These are phyloP conservation scores for Volvox africanus DNA, from an alignment of 139 green algal genomes.

Conservation along the genomic window DNA sequence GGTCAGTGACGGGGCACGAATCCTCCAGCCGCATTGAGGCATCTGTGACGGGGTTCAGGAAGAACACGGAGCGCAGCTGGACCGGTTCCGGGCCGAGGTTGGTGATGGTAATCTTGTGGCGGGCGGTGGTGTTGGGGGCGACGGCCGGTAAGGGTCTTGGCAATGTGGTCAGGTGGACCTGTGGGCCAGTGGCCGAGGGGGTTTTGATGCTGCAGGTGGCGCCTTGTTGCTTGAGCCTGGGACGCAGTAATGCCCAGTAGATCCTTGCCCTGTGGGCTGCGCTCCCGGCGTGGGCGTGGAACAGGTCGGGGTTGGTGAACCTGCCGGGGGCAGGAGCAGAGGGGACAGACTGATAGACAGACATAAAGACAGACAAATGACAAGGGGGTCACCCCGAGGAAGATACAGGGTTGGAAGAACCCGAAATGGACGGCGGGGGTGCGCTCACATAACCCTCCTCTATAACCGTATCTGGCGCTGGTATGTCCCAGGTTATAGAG, in stretches of 20 bases:
- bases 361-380: no score
- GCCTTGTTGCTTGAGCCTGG: background rate
- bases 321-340: background rate
- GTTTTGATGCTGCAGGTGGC: background rate
- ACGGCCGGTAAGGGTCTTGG: slow-evolving; percentile 15
- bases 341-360: no score
- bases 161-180: background rate
- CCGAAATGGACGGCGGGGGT: no score
- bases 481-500: no score
- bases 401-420: no score
- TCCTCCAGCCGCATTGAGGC: slow-evolving; percentile 2
- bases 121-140: background rate
- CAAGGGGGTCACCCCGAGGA: no score
- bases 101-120: slow-evolving; percentile 1
- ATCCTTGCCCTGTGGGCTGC: background rate
- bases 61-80: background rate
- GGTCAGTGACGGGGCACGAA: background rate
- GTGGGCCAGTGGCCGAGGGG: background rate
- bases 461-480: no score
- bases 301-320: background rate
- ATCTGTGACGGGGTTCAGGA: slow-evolving; percentile 11
- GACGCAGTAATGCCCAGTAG: background rate
- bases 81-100: background rate
- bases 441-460: no score
- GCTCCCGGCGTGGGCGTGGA: background rate